A percentile compares a stretch with the other conserved stretches of the same genome.
Evolutionary conservation across 2,329 filamentous ascomycete genomes (phyloP).

Genomic region (Fusarium sp.): DNA sequence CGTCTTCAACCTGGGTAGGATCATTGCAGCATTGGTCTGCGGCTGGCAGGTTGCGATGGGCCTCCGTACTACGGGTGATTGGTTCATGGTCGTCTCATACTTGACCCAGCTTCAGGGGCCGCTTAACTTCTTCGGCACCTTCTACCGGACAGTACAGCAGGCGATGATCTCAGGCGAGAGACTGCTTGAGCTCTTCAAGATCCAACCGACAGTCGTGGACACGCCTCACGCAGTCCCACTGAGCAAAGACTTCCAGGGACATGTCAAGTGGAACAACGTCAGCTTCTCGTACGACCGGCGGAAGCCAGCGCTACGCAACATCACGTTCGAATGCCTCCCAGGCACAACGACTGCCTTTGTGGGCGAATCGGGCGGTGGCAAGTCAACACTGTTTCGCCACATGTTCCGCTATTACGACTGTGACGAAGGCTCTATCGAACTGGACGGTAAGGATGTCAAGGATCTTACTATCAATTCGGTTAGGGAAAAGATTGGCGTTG

Average conservation of each 20-base stretch:
- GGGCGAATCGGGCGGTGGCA: conserved; percentile 96
- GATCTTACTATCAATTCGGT: conserved; percentile 95
- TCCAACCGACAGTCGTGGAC: conserved; percentile 92
- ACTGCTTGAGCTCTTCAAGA: conserved; percentile 95
- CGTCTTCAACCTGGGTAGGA: conserved; percentile 83
- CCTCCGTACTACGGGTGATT: conserved; percentile 77
- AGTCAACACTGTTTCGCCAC: conserved; percentile 95
- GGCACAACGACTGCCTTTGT: conserved; percentile 97
- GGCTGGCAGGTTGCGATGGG: conserved; percentile 83
- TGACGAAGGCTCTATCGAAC: conserved; percentile 82
- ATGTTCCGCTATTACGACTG: conserved; percentile 98
- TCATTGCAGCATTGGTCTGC: conserved; percentile 80
- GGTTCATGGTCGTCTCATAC: conserved; percentile 82
- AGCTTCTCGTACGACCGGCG: conserved; percentile 92
- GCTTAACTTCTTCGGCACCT: conserved; percentile 91
- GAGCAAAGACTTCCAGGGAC: conserved; percentile 77
- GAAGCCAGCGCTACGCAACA: conserved; percentile 85
- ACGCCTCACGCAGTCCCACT: conserved; percentile 75
- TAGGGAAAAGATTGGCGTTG: conserved; percentile 91
- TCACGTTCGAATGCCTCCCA: conserved; percentile 88
- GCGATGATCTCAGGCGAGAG: conserved; percentile 98
- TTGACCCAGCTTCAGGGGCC: conserved; percentile 86
- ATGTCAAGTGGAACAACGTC: conserved; percentile 90
- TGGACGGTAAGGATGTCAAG: conserved; percentile 89
- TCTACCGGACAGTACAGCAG: conserved; percentile 96